Percentiles rank a stretch among this genome's conserved stretches.
Evolutionary conservation across 805 yeast genomes (phyloP).

Genomic region (Metschnikowia kofuensis): DNA sequence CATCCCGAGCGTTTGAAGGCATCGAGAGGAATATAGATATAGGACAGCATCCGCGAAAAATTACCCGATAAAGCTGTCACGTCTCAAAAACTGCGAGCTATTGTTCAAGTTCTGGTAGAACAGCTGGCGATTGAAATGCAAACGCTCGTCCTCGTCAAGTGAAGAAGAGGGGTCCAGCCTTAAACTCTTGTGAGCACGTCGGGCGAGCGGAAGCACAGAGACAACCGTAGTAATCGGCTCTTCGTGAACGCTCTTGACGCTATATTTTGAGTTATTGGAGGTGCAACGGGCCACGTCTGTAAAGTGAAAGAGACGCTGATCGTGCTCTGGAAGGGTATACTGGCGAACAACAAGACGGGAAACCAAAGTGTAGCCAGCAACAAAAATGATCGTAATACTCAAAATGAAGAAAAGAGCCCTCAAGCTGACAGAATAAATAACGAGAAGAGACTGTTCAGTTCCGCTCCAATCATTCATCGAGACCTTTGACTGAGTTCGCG

Average conservation of each 20-base stretch:
- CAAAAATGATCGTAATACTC: not conserved
- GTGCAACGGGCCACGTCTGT: not conserved
- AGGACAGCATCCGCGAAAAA: conserved; percentile 19
- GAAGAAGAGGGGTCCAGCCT: conserved; percentile 8
- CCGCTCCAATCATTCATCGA: conserved; percentile 8
- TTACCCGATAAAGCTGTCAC: conserved; percentile 35
- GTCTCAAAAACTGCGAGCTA: conserved; percentile 40
- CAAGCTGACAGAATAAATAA: not conserved
- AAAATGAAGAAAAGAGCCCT: not conserved
- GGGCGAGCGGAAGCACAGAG: not conserved
- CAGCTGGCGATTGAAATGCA: conserved; percentile 17
- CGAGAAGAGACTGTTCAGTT: not conserved
- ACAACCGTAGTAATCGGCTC: not conserved
- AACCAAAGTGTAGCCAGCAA: conserved; percentile 2
- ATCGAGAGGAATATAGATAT: conserved; percentile 37
- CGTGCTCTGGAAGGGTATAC: conserved; percentile 10
- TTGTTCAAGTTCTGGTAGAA: conserved; percentile 34
- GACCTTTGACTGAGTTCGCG: not conserved
- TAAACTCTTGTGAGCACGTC: too few species aligned
- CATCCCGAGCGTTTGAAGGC: conserved; percentile 15
- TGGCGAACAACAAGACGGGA: conserved; percentile 5
- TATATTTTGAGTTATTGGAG: conserved; percentile 1
- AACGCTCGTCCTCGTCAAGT: conserved; percentile 11
- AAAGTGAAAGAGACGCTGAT: not conserved
- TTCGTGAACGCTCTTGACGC: not conserved